These are phyloP conservation scores for Clonostachys rhizophaga DNA, from an alignment of 2,329 filamentous ascomycete species.

Conservation along the genomic window DNA sequence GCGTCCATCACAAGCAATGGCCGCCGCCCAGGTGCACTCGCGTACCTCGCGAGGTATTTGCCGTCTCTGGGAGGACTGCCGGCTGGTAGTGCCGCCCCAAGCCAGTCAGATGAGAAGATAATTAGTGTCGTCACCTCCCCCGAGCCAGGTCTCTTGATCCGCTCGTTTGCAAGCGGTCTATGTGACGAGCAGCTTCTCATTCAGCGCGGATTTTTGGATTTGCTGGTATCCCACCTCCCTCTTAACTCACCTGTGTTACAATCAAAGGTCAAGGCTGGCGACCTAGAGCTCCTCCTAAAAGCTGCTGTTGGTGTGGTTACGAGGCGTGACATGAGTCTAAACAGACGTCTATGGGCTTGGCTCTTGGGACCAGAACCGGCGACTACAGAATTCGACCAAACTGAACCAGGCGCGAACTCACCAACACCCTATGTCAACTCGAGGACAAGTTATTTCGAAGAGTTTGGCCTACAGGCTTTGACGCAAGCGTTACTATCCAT, in stretches of 20 bases:
- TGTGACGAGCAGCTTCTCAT: conserved; percentile 85
- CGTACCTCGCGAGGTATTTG: conserved; percentile 75
- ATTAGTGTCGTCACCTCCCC: conserved; percentile 73
- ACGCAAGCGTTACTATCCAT: conserved; percentile 71
- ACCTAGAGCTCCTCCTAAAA: conserved; percentile 76
- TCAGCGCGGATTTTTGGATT: conserved; percentile 88
- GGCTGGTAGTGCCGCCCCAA: conserved; percentile 2
- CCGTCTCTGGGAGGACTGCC: conserved; percentile 34
- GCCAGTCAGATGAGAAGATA: conserved; percentile 40
- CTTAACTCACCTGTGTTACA: conserved; percentile 80
- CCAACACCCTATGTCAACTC: conserved; percentile 35
- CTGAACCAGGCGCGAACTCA: conserved; percentile 1
- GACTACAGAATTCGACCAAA: conserved; percentile 41
- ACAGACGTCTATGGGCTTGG: conserved; percentile 94
- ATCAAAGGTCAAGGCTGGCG: conserved; percentile 63
- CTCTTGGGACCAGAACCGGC: conserved; percentile 74
- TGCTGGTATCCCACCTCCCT: conserved; percentile 86
- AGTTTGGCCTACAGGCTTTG: conserved; percentile 70
- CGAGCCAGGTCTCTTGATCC: conserved; percentile 83
- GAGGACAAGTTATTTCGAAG: conserved; percentile 77
- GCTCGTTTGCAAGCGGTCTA: conserved; percentile 88
- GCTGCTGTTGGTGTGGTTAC: conserved; percentile 85
- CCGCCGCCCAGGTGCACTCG: conserved; percentile 78
- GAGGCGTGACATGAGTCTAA: conserved; percentile 93
- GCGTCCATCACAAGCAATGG: conserved; percentile 87